These are phyloP conservation scores for Tolypocladium paradoxum DNA, from an alignment of 2,329 filamentous ascomycete genomes.

Conservation along the genomic window DNA sequence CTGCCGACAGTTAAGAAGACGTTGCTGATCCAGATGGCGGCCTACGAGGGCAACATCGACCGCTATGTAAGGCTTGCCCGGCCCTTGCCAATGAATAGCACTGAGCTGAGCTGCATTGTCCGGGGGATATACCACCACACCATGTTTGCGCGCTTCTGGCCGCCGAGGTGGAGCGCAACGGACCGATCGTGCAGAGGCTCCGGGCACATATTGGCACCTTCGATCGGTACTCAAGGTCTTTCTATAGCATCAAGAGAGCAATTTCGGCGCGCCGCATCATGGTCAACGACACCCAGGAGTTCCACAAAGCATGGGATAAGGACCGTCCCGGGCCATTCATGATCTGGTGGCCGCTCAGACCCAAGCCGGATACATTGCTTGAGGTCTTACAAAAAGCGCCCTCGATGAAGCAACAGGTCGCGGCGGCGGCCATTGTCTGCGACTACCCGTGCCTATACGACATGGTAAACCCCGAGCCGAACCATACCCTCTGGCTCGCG, in stretches of 20 bases:
- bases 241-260: background rate
- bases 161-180: background rate
- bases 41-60: conserved; percentile 27
- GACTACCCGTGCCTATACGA: background rate
- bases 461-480: background rate
- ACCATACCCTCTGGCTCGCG: background rate
- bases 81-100: background rate
- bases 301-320: background rate
- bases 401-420: background rate
- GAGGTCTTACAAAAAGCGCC: background rate
- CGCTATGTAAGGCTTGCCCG: conserved; percentile 21
- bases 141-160: background rate
- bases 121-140: background rate
- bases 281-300: background rate
- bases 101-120: background rate
- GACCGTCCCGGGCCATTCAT: background rate
- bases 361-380: background rate
- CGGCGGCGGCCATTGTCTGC: background rate
- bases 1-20: conserved; percentile 26
- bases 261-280: background rate
- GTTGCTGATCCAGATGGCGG: conserved; percentile 24
- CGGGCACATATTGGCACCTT: background rate
- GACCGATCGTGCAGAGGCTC: background rate
- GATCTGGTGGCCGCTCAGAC: background rate
- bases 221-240: no score